phyloP scores from a whole-genome alignment of 2,329 filamentous ascomycete genomes.

The Trichoderma simmonsii region DNA sequence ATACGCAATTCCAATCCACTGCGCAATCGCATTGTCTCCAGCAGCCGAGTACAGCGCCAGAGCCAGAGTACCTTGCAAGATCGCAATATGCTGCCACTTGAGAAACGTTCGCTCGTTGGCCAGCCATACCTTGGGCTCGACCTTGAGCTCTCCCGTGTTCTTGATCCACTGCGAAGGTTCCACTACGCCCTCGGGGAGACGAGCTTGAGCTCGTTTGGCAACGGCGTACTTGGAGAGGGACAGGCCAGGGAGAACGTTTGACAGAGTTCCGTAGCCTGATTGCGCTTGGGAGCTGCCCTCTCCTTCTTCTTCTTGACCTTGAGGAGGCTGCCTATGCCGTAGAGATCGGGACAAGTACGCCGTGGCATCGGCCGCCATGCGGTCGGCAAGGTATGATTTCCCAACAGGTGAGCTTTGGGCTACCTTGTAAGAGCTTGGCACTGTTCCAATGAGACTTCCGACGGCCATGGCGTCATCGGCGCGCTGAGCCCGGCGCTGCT shows the following conservation, averaged over 20 bases:
- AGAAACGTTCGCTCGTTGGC: constrained; percentile 98
- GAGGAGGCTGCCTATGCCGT: constrained; percentile 26
- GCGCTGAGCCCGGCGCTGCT: constrained; percentile 74
- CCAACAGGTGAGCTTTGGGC: constrained; percentile 64
- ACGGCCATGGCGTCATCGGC: constrained; percentile 87
- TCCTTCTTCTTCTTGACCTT: constrained; percentile 33
- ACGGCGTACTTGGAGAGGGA: constrained; percentile 74
- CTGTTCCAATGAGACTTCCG: constrained; percentile 74
- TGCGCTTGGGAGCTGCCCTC: constrained; percentile 35
- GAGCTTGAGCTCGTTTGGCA: constrained; percentile 49
- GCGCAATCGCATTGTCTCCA: constrained; percentile 71
- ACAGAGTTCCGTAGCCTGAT: constrained; percentile 54
- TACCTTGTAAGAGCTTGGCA: constrained; percentile 52
- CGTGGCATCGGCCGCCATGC: constrained; percentile 46
- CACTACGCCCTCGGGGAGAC: constrained; percentile 81
- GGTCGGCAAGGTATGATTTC: constrained; percentile 61
- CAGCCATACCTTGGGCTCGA: constrained; percentile 98
- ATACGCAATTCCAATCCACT: constrained; percentile 78
- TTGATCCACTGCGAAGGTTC: constrained; percentile 89
- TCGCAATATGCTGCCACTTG: constrained; percentile 95
- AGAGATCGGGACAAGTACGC: constrained; percentile 32
- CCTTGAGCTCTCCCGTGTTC: constrained; percentile 84
- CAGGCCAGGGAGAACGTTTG: constrained; percentile 76
- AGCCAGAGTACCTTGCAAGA: constrained; percentile 80
- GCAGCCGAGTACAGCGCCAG: constrained; percentile 87